phyloP scores from a whole-genome alignment of 768 basidiomycete species.

The Lactarius quietus region DNA sequence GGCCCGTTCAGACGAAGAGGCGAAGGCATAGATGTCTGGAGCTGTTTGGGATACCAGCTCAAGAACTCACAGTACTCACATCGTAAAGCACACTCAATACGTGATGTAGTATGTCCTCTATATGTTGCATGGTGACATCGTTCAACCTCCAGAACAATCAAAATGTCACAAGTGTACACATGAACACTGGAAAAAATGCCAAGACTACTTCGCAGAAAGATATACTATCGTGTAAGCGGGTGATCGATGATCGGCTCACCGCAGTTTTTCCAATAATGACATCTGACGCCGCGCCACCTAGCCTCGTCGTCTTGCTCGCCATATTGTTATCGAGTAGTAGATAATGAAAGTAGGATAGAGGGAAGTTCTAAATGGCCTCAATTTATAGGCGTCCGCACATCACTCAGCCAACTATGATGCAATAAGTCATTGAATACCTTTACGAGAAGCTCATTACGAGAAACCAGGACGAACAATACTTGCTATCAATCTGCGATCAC shows the following conservation, averaged over 20 bases:
- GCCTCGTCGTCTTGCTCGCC: slow-evolving; percentile 33
- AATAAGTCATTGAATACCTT: background rate
- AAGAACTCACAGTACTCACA: no score
- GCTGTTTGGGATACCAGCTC: no score
- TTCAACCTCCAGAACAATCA: no score
- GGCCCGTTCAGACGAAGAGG: background rate
- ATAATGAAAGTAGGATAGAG: background rate
- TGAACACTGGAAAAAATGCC: no score
- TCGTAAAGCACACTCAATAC: no score
- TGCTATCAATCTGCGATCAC: no score
- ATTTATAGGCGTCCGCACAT: background rate
- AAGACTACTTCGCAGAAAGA: no score
- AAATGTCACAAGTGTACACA: no score
- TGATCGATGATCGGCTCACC: slow-evolving; percentile 34
- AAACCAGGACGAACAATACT: no score
- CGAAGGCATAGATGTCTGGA: background rate
- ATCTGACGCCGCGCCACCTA: slow-evolving; percentile 39
- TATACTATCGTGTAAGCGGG: no score
- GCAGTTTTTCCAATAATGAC: slow-evolving; percentile 39
- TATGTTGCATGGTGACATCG: no score
- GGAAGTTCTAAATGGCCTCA: background rate
- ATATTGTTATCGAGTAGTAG: slow-evolving; percentile 27
- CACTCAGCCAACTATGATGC: background rate
- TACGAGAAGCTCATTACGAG: background rate
- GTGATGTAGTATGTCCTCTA: no score